Percentiles rank a stretch among this genome's conserved stretches.
Conservation (phyloP, 1,284 basidiomycete genomes). For the Apiotrichum akiyoshidainum region DNA sequence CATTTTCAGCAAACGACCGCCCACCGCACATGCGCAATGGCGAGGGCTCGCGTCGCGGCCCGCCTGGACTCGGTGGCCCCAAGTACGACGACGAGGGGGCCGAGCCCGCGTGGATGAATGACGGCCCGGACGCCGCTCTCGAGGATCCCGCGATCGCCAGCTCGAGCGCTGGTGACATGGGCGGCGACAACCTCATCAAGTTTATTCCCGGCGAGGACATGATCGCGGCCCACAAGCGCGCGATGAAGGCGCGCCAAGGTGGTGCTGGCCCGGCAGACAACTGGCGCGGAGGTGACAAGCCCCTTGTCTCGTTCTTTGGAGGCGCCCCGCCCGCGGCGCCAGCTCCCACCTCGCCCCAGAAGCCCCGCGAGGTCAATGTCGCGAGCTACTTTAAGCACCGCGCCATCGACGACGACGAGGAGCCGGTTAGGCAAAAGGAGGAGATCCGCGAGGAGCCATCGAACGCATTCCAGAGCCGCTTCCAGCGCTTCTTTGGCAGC, state of each 20-base stretch:
- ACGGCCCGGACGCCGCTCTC: conserved; percentile 18
- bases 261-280: conserved; percentile 11
- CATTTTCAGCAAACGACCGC: background rate
- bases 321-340: conserved; percentile 5
- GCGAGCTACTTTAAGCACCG: conserved; percentile 40
- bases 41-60: conserved; percentile 9
- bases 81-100: conserved; percentile 31
- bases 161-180: conserved; percentile 3
- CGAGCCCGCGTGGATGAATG: conserved; percentile 49
- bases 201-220: conserved; percentile 45
- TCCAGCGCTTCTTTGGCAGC: conserved; percentile 43
- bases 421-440: conserved; percentile 16
- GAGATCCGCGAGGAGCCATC: conserved; percentile 13
- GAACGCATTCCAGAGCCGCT: conserved; percentile 37
- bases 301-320: conserved; percentile 36
- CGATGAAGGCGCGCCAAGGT: conserved; percentile 30
- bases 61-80: conserved; percentile 6
- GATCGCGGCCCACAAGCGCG: conserved; percentile 44
- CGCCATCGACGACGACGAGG: conserved; percentile 21
- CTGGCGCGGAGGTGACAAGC: conserved; percentile 23
- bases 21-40: conserved; percentile 14
- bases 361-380: conserved; percentile 40
- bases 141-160: conserved; percentile 33
- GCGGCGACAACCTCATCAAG: conserved; percentile 28
- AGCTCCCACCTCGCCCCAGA: conserved; percentile 12